Base-by-base conservation (phyloP, 208 protist species). In the Leishmania arabica region DNA sequence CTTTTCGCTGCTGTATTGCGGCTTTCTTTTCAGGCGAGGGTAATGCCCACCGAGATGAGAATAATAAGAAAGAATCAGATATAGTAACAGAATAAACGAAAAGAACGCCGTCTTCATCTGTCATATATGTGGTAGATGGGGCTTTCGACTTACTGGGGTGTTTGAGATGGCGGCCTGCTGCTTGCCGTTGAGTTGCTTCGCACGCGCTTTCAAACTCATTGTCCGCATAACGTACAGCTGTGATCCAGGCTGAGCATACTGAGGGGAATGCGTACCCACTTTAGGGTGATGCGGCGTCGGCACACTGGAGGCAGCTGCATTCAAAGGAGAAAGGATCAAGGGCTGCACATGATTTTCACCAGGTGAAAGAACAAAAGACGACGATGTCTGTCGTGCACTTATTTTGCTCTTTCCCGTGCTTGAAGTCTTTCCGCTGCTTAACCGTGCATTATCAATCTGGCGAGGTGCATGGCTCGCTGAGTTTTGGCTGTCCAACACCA, bases 51-150 rank as follows among this genome's bases (percentile, higher is more conserved):
- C 15, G 65, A 45, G 40, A 51, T 51, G 68, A 49, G 40, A 72
- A 24, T 11, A 49, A 64, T 6, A 13, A 47, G 47, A 8, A 75
- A 13, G 47, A 31, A n/a, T 15, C n/a, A 42, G 27, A 56, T 4
- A 15, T 0, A 76, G 6, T 9, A 42, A 7, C 11, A 42, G 24
- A 47, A 62, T 13, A 3, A 58, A 31, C 0, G 62, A n/a, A 7
- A 76, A 64, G 6, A 72, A 51, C 40, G 45, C 21, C 27, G 21
- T 21, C 68, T 1, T 45, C 31, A n/a, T 31, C 42, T 15, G 34
- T 77, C 74, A 77, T 21, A 77, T 62, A 8, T 66, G 17, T 7
- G 74, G 74, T 64, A 77, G 42, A 8, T 45, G 31, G 3, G 51
- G 7, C 9, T 13, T 49, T 27, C 56, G 21, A 77, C 74, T 8